Conservation (phyloP, 768 basidiomycete genomes). For the Mycena venus region DNA sequence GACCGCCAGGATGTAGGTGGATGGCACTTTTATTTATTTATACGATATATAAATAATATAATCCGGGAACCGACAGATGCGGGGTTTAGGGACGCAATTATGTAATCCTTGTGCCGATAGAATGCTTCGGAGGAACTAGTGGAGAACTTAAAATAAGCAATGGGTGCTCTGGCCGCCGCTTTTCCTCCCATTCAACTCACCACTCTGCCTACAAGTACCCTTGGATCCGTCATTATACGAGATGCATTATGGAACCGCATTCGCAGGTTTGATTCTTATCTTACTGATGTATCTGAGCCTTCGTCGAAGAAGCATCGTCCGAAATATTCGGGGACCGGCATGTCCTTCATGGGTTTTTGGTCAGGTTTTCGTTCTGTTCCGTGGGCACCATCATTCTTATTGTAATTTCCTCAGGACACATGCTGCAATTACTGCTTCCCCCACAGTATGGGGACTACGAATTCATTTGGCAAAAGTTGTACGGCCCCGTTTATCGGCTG, state of each 20-base stretch:
- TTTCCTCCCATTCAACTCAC: neutral
- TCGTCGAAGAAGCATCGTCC: neutral
- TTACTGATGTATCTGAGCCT: neutral
- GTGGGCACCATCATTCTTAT: neutral
- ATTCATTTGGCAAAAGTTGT: slow-evolving; percentile 13
- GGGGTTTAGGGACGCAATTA: neutral
- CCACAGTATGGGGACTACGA: slow-evolving; percentile 15
- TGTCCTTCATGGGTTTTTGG: neutral
- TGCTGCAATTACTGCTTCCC: slow-evolving; percentile 12
- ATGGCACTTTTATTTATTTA: neutral
- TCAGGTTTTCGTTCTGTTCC: neutral
- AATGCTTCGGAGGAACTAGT: neutral
- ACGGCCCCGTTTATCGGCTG: slow-evolving; percentile 3
- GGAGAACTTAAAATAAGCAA: neutral
- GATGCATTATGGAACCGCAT: neutral
- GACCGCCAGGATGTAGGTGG: neutral
- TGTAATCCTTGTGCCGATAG: neutral
- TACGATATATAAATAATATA: neutral
- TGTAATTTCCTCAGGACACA: neutral
- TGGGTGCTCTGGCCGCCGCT: neutral
- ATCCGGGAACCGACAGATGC: neutral
- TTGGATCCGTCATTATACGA: neutral
- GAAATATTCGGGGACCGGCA: neutral
- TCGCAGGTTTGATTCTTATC: neutral
- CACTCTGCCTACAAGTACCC: neutral